These are phyloP conservation scores for Heliamphora pulchella DNA, from an alignment of 179 eudicot genomes.

Conservation along the genomic window DNA sequence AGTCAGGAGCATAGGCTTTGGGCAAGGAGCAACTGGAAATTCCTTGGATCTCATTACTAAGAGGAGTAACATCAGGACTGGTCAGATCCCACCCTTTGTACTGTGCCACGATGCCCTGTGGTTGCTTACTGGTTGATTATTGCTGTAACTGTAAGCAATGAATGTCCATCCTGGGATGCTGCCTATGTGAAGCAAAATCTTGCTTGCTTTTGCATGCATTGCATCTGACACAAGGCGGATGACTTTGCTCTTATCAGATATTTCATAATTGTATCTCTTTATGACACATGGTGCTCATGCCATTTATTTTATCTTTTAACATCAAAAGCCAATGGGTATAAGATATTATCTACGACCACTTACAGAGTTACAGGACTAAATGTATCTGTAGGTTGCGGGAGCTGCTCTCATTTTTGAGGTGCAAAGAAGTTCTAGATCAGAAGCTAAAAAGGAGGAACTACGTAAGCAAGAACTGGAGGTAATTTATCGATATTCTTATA, in stretches of 20 bases:
- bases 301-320: neutral
- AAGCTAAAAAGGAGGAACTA: slow-evolving; percentile 47
- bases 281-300: neutral
- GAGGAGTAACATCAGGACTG: neutral
- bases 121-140: neutral
- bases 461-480: slow-evolving; percentile 48
- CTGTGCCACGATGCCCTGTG: neutral
- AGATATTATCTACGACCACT: slow-evolving; percentile 10
- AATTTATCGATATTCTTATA: neutral
- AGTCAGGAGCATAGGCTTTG: neutral
- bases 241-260: neutral
- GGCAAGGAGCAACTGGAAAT: neutral
- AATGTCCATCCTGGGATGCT: neutral
- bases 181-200: slow-evolving; percentile 10
- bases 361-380: slow-evolving; percentile 9
- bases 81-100: neutral
- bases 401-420: slow-evolving; percentile 40
- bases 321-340: neutral
- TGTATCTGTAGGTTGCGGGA: slow-evolving; percentile 38
- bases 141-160: slow-evolving; percentile 1
- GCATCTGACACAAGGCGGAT: neutral
- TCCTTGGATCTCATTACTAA: neutral
- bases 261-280: neutral
- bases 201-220: neutral
- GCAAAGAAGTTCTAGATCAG: slow-evolving; percentile 45